phyloP scores from a whole-genome alignment of 768 basidiomycete genomes.

The Agaricus subrufescens region DNA sequence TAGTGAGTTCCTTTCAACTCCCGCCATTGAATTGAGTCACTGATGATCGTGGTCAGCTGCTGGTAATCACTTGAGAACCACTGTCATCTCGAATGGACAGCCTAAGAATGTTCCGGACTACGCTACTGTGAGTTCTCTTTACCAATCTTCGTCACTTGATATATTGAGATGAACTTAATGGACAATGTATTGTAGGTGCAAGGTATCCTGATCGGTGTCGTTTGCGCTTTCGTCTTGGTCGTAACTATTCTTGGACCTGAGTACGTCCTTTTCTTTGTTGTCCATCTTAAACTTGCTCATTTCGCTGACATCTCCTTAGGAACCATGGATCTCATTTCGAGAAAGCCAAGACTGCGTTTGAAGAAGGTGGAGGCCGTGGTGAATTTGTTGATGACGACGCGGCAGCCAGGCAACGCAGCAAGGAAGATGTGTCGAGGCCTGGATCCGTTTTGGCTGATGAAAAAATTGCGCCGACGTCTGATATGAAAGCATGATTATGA shows the following conservation, averaged over 20 bases:
- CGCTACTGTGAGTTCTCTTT: neutral
- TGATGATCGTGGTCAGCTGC: slow-evolving; percentile 40
- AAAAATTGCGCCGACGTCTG: neutral
- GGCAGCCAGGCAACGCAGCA: neutral
- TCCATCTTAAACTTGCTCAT: neutral
- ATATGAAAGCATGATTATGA: neutral
- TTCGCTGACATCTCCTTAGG: slow-evolving; percentile 23
- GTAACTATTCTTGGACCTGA: slow-evolving; percentile 75
- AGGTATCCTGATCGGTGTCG: slow-evolving; percentile 83
- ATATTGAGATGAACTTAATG: neutral
- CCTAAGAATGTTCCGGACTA: slow-evolving; percentile 37
- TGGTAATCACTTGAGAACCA: slow-evolving; percentile 50
- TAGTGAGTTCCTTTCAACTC: slow-evolving; percentile 28
- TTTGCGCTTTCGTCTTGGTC: slow-evolving; percentile 72
- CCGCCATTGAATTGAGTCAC: slow-evolving; percentile 15
- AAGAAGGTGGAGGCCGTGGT: slow-evolving; percentile 62
- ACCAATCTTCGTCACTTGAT: slow-evolving; percentile 2
- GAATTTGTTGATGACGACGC: slow-evolving; percentile 25
- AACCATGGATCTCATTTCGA: slow-evolving; percentile 84
- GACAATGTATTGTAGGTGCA: slow-evolving; percentile 45
- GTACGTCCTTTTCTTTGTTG: slow-evolving; percentile 32
- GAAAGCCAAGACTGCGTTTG: slow-evolving; percentile 72
- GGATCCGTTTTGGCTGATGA: neutral
- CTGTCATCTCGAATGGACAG: slow-evolving; percentile 39
- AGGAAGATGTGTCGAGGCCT: neutral